Evolutionary conservation across 2,329 filamentous ascomycete species (phyloP), one percentile per base, ranked within the genome.

Genomic region (Colletotrichum musae): DNA sequence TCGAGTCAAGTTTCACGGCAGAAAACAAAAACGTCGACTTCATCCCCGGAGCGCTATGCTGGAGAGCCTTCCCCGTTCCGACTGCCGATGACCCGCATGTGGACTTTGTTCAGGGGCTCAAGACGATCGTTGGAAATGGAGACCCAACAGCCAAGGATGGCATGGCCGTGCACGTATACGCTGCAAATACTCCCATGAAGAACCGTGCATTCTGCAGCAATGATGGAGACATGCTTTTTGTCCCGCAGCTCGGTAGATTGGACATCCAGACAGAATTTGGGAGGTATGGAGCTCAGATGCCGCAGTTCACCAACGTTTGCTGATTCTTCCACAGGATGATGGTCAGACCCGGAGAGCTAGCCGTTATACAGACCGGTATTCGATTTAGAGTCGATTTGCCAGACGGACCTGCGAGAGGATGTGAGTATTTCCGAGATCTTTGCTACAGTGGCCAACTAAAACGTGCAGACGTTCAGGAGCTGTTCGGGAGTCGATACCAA

Each of bases 251-350:
- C 70, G 90, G 90, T 43, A 81, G 85, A 2, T 79, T 92, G 15
- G 88, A 92, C 73, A 90, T 92, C 61, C 89, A 91, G 75, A 92
- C 90, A 9, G 90, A 92, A 74, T 83, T 91, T 26, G 89, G 89
- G n/a, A 85, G 83, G 78, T 80, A 74, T 6, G 47, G 6, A 18
- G 10, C 18, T 24, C 18, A 9, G n/a, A n/a, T 50, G 18, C 18
- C 21, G 5, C n/a, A 50, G 21, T 10, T 12, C 41, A 5, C 16
- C 41, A 50, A 50, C n/a, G 3, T 18, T 50, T 12, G 41, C 48
- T 68, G 47, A 68, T 21, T 6, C 41, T 32, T 26, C 16, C 13
- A 15, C 18, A 73, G 57, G 53, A 71, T 70, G n/a, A 72, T 88
- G 58, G 86, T 92, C 4, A 86, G 89, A 36, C 90, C 89, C 0